Percentiles rank a stretch among this genome's conserved stretches.
Evolutionary conservation across 768 basidiomycete genomes (phyloP).

Genomic region (Suillus ampliporus): DNA sequence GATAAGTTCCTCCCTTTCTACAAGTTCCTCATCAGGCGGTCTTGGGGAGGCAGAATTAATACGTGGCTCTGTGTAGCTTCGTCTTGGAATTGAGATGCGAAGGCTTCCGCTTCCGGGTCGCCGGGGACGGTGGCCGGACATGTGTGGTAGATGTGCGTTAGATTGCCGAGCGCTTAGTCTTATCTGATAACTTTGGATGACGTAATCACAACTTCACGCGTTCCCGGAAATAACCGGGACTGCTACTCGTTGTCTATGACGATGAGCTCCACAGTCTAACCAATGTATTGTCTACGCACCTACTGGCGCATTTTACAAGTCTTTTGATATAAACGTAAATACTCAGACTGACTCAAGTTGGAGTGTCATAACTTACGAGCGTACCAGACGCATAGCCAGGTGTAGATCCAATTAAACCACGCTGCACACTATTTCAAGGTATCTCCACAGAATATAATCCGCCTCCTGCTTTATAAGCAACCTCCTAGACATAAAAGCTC

Average conservation of each 20-base stretch:
- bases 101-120: neutral
- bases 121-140: neutral
- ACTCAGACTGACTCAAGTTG: neutral
- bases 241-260: neutral
- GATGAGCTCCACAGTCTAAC: neutral
- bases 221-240: neutral
- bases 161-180: neutral
- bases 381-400: neutral
- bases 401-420: neutral
- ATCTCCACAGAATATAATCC: neutral
- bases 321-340: too few relatives aligned
- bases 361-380: neutral
- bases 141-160: neutral
- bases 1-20: constrained; percentile 16
- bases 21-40: neutral
- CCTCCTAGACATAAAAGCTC: constrained; percentile 38
- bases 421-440: constrained; percentile 1
- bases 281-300: neutral
- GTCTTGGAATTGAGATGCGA: neutral
- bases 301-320: too few relatives aligned
- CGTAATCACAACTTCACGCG: neutral
- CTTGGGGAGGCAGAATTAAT: too few relatives aligned
- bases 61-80: constrained; percentile 1
- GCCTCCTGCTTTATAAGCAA: neutral
- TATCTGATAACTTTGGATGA: constrained; percentile 1